phyloP scores from a whole-genome alignment of 306 rosid genomes.

The Mucuna pruriens region DNA sequence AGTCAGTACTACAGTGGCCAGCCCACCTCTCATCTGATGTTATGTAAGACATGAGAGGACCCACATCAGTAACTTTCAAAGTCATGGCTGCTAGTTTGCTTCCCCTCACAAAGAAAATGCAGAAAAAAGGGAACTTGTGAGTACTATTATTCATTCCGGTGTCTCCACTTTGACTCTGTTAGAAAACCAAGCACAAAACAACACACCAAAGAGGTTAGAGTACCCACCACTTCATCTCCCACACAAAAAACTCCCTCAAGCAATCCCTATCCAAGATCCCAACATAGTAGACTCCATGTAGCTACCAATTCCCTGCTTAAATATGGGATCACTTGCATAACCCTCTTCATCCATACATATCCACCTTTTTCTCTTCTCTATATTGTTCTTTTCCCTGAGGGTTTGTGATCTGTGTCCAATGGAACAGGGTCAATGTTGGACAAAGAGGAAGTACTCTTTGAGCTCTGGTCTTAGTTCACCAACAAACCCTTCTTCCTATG shows the following conservation, averaged over 20 bases:
- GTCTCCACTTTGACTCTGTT: slow-evolving; percentile 49
- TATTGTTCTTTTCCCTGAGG: background rate
- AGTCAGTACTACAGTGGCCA: slow-evolving; percentile 46
- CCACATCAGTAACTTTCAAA: slow-evolving; percentile 51
- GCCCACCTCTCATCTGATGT: slow-evolving; percentile 43
- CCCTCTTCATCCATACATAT: background rate
- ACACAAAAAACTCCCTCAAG: slow-evolving; percentile 44
- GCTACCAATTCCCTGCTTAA: slow-evolving; percentile 32
- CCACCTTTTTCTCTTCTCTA: background rate
- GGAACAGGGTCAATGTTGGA: slow-evolving; percentile 74
- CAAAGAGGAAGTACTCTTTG: slow-evolving; percentile 61
- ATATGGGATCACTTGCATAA: slow-evolving; percentile 1
- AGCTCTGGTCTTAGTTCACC: slow-evolving; percentile 35
- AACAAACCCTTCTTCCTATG: slow-evolving; percentile 50
- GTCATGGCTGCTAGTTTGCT: slow-evolving; percentile 39
- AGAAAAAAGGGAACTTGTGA: slow-evolving; percentile 32
- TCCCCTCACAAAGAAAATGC: slow-evolving; percentile 38
- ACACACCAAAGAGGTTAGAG: slow-evolving; percentile 47
- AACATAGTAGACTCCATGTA: slow-evolving; percentile 29
- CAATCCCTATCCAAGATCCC: slow-evolving; percentile 34
- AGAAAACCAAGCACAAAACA: slow-evolving; percentile 44
- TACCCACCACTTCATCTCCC: slow-evolving; percentile 70
- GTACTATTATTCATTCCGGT: slow-evolving; percentile 33
- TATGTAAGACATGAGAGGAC: slow-evolving; percentile 48
- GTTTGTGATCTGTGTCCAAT: slow-evolving; percentile 36